These are phyloP conservation scores for Wickerhamomyces rabaulensis DNA, from an alignment of 805 yeast genomes.

Conservation along the genomic window DNA sequence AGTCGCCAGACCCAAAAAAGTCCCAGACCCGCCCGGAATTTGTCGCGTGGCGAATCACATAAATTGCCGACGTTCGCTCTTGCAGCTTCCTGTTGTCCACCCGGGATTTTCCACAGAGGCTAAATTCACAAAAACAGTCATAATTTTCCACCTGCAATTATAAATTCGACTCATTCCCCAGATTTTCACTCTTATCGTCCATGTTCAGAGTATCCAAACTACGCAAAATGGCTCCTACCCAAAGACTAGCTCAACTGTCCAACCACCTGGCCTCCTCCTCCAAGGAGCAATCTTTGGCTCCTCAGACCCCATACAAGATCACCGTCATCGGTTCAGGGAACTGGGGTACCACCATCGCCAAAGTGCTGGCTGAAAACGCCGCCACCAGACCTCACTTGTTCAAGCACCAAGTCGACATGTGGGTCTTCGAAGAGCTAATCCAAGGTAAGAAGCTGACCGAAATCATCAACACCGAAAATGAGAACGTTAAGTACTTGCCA, in stretches of 20 bases:
- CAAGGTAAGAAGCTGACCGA: conserved; percentile 74
- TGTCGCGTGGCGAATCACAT: background rate
- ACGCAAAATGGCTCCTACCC: conserved; percentile 12
- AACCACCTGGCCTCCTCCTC: conserved; percentile 14
- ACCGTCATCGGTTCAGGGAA: conserved; percentile 94
- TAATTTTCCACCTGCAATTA: background rate
- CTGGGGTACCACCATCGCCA: conserved; percentile 98
- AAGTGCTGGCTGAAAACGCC: conserved; percentile 87
- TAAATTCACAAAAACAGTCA: background rate
- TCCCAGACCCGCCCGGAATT: background rate
- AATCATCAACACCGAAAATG: conserved; percentile 85
- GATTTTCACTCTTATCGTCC: background rate
- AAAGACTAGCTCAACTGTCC: conserved; percentile 20
- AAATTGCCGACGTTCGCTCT: background rate
- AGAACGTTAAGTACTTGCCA: conserved; percentile 94
- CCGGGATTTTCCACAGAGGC: background rate
- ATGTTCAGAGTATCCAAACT: background rate
- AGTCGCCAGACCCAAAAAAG: background rate
- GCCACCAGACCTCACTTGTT: conserved; percentile 68
- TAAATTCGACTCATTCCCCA: background rate
- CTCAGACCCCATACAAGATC: conserved; percentile 41
- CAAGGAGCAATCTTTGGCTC: conserved; percentile 17
- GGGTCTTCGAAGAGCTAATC: conserved; percentile 89
- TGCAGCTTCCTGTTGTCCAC: background rate
- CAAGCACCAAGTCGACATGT: conserved; percentile 77